Evolutionary conservation across 371 early-diverging fungal species (phyloP).

Genomic region (Batkoa obscura): DNA sequence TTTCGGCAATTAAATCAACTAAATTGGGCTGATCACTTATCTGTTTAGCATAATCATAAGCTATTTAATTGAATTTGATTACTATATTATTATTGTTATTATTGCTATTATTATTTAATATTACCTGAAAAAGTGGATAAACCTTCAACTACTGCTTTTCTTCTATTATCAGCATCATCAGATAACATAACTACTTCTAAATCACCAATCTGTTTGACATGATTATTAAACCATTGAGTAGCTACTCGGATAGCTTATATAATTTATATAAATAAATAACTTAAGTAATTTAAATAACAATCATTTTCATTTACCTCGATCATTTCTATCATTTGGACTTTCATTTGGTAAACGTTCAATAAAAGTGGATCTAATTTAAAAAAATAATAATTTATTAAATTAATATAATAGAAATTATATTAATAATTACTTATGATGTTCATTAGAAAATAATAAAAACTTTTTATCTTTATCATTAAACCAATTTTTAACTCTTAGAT

Average conservation of each 20-base stretch:
- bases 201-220: constrained; percentile 23
- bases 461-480: constrained; percentile 40
- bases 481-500: constrained; percentile 58
- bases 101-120: neutral
- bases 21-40: constrained; percentile 51
- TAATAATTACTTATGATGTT: constrained; percentile 64
- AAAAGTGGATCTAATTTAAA: constrained; percentile 46
- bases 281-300: too few relatives aligned
- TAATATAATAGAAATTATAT: neutral
- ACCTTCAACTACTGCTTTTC: constrained; percentile 40
- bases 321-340: constrained; percentile 83
- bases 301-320: constrained; percentile 33
- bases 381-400: neutral
- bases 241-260: constrained; percentile 63
- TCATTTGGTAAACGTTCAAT: constrained; percentile 63
- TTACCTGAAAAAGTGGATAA: constrained; percentile 39
- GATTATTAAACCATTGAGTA: constrained; percentile 61
- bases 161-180: constrained; percentile 70
- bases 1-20: constrained; percentile 66
- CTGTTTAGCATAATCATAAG: constrained; percentile 25
- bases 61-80: constrained; percentile 14
- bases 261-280: neutral
- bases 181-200: constrained; percentile 54
- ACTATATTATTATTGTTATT: too few relatives aligned
- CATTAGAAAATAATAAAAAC: constrained; percentile 85